Percentiles rank a stretch among this genome's conserved stretches.
Conservation (phyloP, 2,329 filamentous ascomycete species). For the Coniella lustricola region DNA sequence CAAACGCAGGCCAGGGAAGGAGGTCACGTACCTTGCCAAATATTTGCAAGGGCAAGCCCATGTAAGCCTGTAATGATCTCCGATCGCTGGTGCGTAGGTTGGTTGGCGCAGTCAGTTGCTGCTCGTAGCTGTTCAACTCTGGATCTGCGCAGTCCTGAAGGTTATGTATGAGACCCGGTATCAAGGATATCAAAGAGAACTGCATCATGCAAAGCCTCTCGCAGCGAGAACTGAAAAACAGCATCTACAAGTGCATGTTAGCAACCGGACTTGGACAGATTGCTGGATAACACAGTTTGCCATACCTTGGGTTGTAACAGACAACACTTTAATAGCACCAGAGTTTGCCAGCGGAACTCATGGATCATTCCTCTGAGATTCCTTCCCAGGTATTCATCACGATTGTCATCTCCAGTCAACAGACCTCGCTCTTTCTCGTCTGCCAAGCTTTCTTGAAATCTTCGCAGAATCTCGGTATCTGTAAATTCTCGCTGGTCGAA, state of each 20-base stretch:
- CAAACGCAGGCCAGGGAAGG: slow-evolving; percentile 4
- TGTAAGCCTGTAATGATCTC: slow-evolving; percentile 81
- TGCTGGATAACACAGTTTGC: neutral
- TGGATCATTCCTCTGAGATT: slow-evolving; percentile 86
- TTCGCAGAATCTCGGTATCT: slow-evolving; percentile 80
- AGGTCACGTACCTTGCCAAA: slow-evolving; percentile 67
- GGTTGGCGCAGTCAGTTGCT: slow-evolving; percentile 67
- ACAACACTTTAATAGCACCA: slow-evolving; percentile 90
- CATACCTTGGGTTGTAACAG: slow-evolving; percentile 86
- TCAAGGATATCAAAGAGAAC: slow-evolving; percentile 90
- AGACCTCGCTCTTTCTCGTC: slow-evolving; percentile 54
- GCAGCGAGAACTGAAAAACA: slow-evolving; percentile 96
- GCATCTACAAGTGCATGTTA: slow-evolving; percentile 56
- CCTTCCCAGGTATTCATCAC: slow-evolving; percentile 81
- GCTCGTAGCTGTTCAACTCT: slow-evolving; percentile 78
- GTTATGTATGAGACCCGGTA: slow-evolving; percentile 83
- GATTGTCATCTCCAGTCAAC: slow-evolving; percentile 60
- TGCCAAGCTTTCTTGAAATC: slow-evolving; percentile 83
- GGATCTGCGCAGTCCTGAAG: slow-evolving; percentile 95
- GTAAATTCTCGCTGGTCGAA: slow-evolving; percentile 91
- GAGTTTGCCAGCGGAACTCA: slow-evolving; percentile 89
- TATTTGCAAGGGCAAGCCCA: slow-evolving; percentile 89
- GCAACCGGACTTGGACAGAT: neutral
- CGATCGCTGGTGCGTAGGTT: slow-evolving; percentile 88
- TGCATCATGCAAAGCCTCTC: slow-evolving; percentile 97